Evolutionary conservation across 257 asterid species (phyloP).

Genomic region (Lycium ferocissimum): DNA sequence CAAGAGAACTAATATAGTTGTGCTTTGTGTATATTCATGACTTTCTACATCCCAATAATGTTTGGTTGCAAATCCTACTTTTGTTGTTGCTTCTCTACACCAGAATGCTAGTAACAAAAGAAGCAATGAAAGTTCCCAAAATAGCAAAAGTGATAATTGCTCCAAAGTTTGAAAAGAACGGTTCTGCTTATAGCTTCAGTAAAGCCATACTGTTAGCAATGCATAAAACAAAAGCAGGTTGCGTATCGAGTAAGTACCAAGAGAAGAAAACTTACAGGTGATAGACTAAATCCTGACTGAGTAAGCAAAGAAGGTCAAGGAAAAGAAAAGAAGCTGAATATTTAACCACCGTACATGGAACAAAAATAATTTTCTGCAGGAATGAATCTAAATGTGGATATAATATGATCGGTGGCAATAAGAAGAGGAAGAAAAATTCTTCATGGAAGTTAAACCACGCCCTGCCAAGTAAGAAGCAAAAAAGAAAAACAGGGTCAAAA

Average conservation of each 20-base stretch:
- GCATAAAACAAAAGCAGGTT: slow-evolving; percentile 25
- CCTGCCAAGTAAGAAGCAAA: slow-evolving; percentile 56
- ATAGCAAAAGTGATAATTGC: slow-evolving; percentile 94
- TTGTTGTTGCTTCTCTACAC: slow-evolving; percentile 48
- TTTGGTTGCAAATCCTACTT: too few species aligned
- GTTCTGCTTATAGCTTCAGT: slow-evolving; percentile 67
- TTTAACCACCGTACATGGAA: slow-evolving; percentile 26
- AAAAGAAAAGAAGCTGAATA: slow-evolving; percentile 37
- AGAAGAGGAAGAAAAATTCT: slow-evolving; percentile 95
- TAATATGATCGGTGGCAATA: slow-evolving; percentile 98
- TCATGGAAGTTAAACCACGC: slow-evolving; percentile 99
- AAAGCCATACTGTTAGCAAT: background rate
- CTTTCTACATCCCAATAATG: too few species aligned
- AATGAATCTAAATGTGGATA: slow-evolving; percentile 61
- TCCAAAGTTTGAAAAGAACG: slow-evolving; percentile 97
- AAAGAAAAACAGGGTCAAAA: slow-evolving; percentile 21
- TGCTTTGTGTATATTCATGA: too few species aligned
- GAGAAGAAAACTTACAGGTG: slow-evolving; percentile 74
- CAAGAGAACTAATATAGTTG: too few species aligned
- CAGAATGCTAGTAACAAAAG: slow-evolving; percentile 87
- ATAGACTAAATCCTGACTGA: slow-evolving; percentile 96
- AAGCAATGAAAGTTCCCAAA: slow-evolving; percentile 86
- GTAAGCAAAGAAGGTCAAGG: slow-evolving; percentile 76
- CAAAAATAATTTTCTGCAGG: slow-evolving; percentile 28
- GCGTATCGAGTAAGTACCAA: background rate